Evolutionary conservation across 1,284 basidiomycete genomes (phyloP).

Genomic region (Xerocomus minutiporus): DNA sequence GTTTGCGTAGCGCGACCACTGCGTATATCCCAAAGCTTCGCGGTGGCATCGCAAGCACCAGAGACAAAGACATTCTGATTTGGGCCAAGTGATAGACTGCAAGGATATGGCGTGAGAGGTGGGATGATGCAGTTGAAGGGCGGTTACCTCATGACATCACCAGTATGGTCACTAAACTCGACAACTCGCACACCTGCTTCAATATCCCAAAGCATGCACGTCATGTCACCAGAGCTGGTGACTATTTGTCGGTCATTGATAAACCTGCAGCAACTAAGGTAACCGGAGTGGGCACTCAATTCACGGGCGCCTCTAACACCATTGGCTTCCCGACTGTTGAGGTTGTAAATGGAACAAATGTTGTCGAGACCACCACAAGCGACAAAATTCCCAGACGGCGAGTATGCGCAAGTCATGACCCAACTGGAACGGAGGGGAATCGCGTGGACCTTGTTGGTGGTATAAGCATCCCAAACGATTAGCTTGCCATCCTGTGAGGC

Average conservation of each 20-base stretch:
- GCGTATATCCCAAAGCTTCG: constrained; percentile 98
- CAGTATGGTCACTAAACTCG: constrained; percentile 98
- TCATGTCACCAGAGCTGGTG: constrained; percentile 98
- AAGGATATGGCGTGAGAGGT: constrained; percentile 10
- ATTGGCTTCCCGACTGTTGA: constrained; percentile 70
- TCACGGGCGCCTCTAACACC: constrained; percentile 80
- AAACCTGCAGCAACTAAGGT: constrained; percentile 96
- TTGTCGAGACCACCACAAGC: constrained; percentile 99
- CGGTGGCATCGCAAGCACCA: constrained; percentile 96
- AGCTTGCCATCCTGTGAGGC: constrained; percentile 99
- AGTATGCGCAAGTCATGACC: constrained; percentile 99
- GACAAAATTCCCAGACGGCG: constrained; percentile 94
- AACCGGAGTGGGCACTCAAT: constrained; percentile 94
- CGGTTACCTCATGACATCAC: constrained; percentile 94
- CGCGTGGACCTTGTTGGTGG: constrained; percentile 99
- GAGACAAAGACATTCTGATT: constrained; percentile 97
- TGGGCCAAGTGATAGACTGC: constrained; percentile 87
- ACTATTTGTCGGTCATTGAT: constrained; percentile 98
- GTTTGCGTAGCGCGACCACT: constrained; percentile 96
- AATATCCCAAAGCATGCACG: constrained; percentile 99
- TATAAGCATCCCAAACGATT: constrained; percentile 99
- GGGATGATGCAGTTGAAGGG: constrained; percentile 6
- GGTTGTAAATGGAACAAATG: constrained; percentile 96
- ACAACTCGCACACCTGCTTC: constrained; percentile 92
- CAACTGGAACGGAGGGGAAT: constrained; percentile 96